Conservation (phyloP, 2,329 filamentous ascomycete species). For the Tetracladium maxilliforme region DNA sequence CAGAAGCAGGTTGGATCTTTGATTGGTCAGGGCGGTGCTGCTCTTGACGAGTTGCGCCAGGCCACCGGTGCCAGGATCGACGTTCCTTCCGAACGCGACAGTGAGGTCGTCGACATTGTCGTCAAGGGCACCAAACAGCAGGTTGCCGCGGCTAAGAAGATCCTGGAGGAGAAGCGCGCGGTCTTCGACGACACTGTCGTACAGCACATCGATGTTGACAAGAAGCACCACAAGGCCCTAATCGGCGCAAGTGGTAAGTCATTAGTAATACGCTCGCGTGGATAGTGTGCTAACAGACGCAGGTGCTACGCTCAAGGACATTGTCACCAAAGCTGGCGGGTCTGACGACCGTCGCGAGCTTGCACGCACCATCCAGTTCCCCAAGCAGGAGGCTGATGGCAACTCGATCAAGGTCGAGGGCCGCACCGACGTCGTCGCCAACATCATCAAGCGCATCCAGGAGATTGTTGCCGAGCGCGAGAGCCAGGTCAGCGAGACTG, state of each 20-base stretch:
- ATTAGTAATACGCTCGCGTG: background rate
- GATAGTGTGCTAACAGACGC: constrained; percentile 20
- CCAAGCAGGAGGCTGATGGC: constrained; percentile 70
- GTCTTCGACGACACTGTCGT: constrained; percentile 84
- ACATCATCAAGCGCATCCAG: constrained; percentile 71
- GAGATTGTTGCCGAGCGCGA: constrained; percentile 71
- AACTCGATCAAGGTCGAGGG: constrained; percentile 83
- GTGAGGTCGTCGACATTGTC: constrained; percentile 66
- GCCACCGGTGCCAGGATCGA: constrained; percentile 81
- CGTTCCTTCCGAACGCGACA: constrained; percentile 68
- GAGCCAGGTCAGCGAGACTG: constrained; percentile 60
- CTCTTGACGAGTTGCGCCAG: constrained; percentile 80
- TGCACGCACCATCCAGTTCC: constrained; percentile 87
- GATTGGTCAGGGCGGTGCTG: constrained; percentile 80
- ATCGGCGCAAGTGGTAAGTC: constrained; percentile 77
- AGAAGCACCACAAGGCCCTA: constrained; percentile 79
- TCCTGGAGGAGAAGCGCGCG: constrained; percentile 73
- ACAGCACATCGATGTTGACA: constrained; percentile 77
- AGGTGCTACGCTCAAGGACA: constrained; percentile 75
- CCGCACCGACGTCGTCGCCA: constrained; percentile 69
- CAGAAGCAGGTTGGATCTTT: constrained; percentile 87
- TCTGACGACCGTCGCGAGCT: constrained; percentile 73
- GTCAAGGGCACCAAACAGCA: constrained; percentile 87
- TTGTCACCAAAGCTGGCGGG: constrained; percentile 78
- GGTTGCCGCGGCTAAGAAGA: constrained; percentile 82